These are phyloP conservation scores for Chlamydomonas reinhardtii DNA, from an alignment of 163 green algal genomes.

Conservation along the genomic window DNA sequence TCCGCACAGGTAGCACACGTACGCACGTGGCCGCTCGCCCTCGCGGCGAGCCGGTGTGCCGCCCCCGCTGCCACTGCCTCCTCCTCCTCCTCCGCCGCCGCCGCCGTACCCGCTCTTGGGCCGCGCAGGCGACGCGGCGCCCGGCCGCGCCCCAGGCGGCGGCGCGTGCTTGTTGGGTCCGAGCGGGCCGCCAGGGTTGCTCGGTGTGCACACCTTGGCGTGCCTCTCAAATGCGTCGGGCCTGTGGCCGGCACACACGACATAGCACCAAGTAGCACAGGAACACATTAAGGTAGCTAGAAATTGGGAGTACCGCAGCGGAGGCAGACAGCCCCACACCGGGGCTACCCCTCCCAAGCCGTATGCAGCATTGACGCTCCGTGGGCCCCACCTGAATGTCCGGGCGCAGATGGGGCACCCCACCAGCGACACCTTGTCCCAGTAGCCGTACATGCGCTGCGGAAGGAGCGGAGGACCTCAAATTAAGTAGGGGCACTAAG, in stretches of 20 bases:
- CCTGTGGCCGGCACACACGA: slow-evolving; percentile 3
- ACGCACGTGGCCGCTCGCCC: slow-evolving; percentile 49
- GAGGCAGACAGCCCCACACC: no score
- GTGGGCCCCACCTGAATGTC: slow-evolving; percentile 62
- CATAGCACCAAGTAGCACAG: no score
- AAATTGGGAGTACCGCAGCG: no score
- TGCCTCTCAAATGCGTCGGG: slow-evolving; percentile 59
- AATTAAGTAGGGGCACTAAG: no score
- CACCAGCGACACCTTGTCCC: slow-evolving; percentile 67
- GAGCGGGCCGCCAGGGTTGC: slow-evolving; percentile 61
- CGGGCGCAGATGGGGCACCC: slow-evolving; percentile 64
- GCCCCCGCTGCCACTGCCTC: slow-evolving; percentile 16
- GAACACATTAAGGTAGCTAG: no score
- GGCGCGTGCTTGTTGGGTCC: slow-evolving; percentile 51
- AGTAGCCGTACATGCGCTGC: slow-evolving; percentile 63
- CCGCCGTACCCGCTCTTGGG: not conserved
- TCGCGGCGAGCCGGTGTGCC: slow-evolving; percentile 20
- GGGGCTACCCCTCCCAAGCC: no score
- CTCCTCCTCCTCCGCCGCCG: slow-evolving; percentile 12
- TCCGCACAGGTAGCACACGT: slow-evolving; percentile 71
- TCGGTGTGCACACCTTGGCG: slow-evolving; percentile 61
- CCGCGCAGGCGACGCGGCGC: not conserved
- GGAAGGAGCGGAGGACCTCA: no score
- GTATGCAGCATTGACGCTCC: no score
- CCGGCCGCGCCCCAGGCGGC: not conserved